These are phyloP conservation scores for Jamesozyma jinghongensis DNA, from an alignment of 805 yeast species.

Conservation along the genomic window DNA sequence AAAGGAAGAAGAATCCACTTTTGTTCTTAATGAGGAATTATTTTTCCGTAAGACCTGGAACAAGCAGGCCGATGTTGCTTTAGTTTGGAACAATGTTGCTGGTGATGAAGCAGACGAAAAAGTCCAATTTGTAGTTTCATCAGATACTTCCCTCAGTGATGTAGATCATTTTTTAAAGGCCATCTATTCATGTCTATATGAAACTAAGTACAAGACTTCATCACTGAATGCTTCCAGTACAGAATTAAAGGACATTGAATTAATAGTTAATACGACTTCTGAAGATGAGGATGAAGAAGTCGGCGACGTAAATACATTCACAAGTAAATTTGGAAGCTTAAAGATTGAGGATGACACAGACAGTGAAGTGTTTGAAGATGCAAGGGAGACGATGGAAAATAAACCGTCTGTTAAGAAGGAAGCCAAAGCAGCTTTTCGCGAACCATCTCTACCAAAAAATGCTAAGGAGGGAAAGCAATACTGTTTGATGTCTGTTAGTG, in stretches of 20 bases:
- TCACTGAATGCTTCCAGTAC: slow-evolving; percentile 36
- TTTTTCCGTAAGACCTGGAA: slow-evolving; percentile 45
- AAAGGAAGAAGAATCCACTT: slow-evolving; percentile 58
- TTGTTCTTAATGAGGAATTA: slow-evolving; percentile 54
- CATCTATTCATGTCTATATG: slow-evolving; percentile 63
- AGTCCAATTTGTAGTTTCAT: slow-evolving; percentile 70
- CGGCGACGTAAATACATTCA: neutral
- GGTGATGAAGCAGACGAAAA: slow-evolving; percentile 80
- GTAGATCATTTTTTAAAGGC: slow-evolving; percentile 55
- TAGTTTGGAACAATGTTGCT: slow-evolving; percentile 72
- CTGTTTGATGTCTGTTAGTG: slow-evolving; percentile 25
- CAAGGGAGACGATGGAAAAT: slow-evolving; percentile 7
- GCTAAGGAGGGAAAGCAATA: slow-evolving; percentile 10
- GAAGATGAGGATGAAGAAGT: slow-evolving; percentile 16
- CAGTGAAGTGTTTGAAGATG: slow-evolving; percentile 16
- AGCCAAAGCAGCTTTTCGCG: neutral
- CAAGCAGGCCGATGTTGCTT: slow-evolving; percentile 44
- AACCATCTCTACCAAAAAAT: slow-evolving; percentile 9
- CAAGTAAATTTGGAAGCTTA: neutral
- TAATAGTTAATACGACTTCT: slow-evolving; percentile 9
- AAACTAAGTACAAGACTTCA: slow-evolving; percentile 55
- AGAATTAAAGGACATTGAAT: slow-evolving; percentile 51
- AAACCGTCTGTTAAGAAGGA: slow-evolving; percentile 1
- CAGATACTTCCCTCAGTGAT: slow-evolving; percentile 39
- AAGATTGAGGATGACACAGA: neutral